Percentiles rank a stretch among this genome's conserved stretches.
Conservation (phyloP, 768 basidiomycete genomes). For the Amanita muscaria region DNA sequence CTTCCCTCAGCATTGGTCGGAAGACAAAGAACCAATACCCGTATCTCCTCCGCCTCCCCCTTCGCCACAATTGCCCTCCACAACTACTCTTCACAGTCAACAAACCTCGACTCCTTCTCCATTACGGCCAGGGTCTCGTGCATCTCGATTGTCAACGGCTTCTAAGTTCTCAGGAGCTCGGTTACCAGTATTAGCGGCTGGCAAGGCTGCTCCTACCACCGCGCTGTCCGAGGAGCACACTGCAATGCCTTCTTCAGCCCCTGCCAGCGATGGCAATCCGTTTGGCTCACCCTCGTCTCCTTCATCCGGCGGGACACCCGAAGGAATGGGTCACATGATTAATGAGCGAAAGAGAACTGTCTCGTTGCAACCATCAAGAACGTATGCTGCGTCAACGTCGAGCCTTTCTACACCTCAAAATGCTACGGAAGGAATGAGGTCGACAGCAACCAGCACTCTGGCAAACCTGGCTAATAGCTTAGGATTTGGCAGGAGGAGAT, state of each 20-base stretch:
- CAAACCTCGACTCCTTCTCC: constrained; percentile 45
- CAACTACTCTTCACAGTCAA: constrained; percentile 5
- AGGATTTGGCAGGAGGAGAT: constrained; percentile 56
- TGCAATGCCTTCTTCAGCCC: constrained; percentile 31
- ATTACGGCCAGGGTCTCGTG: constrained; percentile 62
- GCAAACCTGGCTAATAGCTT: constrained; percentile 56
- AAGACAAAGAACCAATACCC: constrained; percentile 13
- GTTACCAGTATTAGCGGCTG: constrained; percentile 48
- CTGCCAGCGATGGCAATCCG: constrained; percentile 33
- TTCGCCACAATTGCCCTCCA: constrained; percentile 13
- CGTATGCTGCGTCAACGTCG: constrained; percentile 34
- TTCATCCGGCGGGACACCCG: constrained; percentile 46
- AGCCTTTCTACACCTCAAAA: constrained; percentile 19
- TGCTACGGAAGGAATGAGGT: constrained; percentile 18
- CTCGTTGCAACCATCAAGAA: constrained; percentile 48
- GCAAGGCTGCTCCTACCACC: constrained; percentile 60
- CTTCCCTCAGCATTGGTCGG: constrained; percentile 10
- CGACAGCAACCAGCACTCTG: constrained; percentile 42
- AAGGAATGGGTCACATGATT: constrained; percentile 44
- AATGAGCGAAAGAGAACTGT: constrained; percentile 45
- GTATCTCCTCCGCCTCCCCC: constrained; percentile 14
- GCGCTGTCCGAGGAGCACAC: constrained; percentile 51
- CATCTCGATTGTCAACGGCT: constrained; percentile 59
- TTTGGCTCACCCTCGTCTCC: constrained; percentile 37
- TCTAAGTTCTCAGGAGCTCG: constrained; percentile 62